phyloP scores from a whole-genome alignment of 768 basidiomycete genomes.

The Termitomyces heimii region DNA sequence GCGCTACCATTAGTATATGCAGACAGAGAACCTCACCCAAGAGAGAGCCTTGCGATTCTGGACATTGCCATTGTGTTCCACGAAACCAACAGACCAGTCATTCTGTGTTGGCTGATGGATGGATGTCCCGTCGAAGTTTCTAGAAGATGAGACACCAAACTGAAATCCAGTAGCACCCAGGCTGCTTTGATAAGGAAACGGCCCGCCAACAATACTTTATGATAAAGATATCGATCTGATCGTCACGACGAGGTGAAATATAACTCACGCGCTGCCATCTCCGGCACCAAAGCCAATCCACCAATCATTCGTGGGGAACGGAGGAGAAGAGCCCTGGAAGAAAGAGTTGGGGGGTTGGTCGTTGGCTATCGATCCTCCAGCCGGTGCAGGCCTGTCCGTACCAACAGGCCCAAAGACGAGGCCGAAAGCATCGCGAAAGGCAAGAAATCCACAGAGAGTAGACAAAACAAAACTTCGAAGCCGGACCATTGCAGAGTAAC shows the following conservation, averaged over 20 bases:
- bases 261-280: conserved; percentile 17
- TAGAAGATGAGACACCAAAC: conserved; percentile 23
- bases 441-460: not conserved
- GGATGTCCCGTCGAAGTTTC: conserved; percentile 26
- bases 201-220: conserved; percentile 23
- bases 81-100: conserved; percentile 27
- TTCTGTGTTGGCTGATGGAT: conserved; percentile 25
- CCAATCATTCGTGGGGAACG: conserved; percentile 30
- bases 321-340: conserved; percentile 26
- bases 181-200: conserved; percentile 26
- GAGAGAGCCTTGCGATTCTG: conserved; percentile 25
- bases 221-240: not conserved
- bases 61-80: conserved; percentile 23
- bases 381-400: conserved; percentile 18
- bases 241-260: not conserved
- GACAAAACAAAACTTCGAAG: conserved; percentile 1
- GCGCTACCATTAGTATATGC: not conserved
- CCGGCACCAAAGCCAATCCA: conserved; percentile 27
- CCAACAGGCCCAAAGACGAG: conserved; percentile 21
- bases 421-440: conserved; percentile 1
- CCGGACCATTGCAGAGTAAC: conserved; percentile 8
- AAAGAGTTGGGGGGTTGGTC: conserved; percentile 25
- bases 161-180: conserved; percentile 20
- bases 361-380: conserved; percentile 21
- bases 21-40: conserved; percentile 18